Base-by-base conservation (phyloP, 768 basidiomycete species). In the Tricholomella constricta region DNA sequence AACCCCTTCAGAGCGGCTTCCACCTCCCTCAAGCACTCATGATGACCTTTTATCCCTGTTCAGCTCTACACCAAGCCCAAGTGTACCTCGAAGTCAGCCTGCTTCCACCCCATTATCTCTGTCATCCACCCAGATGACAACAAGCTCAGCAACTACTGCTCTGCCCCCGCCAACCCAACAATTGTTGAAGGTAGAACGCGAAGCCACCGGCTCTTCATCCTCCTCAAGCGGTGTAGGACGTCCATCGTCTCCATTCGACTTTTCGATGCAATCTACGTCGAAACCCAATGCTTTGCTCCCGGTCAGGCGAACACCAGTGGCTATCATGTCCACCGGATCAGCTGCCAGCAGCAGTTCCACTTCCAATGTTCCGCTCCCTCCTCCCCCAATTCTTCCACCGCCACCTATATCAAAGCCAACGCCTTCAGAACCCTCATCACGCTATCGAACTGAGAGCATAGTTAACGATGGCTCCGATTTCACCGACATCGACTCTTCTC, bases 391-490 rank as follows among this genome's bases (percentile, higher is more conserved):
- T 49, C 43, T 67, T 45, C 50, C 69, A 52, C 61, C 65, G 15
- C 68, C 67, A 9, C 62, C 65, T 2, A 55, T 37, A 36, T 37
- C 45, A 7, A 56, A 31, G 17, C 62, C 69, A 45, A 57, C 62
- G 48, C 45, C 68, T 45, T 60, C 70, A 34, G 63, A 71, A 3
- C 66, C 67, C 15, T 45, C 48, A 20, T 66, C 70, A 45, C 56
- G 62, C 29, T 51, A 67, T 20, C 48, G 68, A 31, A 61, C 69
- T 7, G 59, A 65, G 23, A 54, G 50, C 14, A 49, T 48, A 19
- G 52, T 65, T 42, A 79, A 83, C 48, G 77, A 78, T 50, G 9
- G 10, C 31, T 14, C 31, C 9, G 82, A 84, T 43, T 88, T 85
- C 59, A 72, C 78, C 5, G 81, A 82, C 34, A 79, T 81, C 59